Conservation (phyloP, 495 filamentous ascomycete genomes). For the Aspergillus carlsbadensis region DNA sequence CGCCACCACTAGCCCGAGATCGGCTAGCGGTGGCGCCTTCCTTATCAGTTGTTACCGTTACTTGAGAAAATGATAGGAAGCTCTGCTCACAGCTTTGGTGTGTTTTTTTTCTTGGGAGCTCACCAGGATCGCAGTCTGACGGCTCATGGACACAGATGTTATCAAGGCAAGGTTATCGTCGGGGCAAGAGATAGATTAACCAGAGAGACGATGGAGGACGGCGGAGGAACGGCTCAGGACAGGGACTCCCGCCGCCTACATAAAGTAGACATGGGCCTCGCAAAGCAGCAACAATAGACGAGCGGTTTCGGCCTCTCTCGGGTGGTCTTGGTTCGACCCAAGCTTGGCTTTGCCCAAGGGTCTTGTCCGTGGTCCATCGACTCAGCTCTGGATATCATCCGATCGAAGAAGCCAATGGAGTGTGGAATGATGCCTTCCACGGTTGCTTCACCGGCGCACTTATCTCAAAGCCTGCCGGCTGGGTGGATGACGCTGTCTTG, state of each 20-base stretch:
- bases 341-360: neutral
- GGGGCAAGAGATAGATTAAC: neutral
- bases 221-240: neutral
- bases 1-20: neutral
- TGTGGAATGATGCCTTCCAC: too few species aligned
- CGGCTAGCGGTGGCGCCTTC: neutral
- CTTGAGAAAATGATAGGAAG: neutral
- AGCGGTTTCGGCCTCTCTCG: constrained; percentile 4
- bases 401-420: too few species aligned
- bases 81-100: neutral
- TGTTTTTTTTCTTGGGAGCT: neutral
- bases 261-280: constrained; percentile 6
- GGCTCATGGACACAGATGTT: constrained; percentile 1
- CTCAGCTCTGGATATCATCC: too few species aligned
- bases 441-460: neutral
- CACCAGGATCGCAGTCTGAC: neutral
- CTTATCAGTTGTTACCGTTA: constrained; percentile 3
- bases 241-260: neutral
- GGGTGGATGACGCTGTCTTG: neutral
- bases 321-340: neutral
- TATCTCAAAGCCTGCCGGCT: neutral
- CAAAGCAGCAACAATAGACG: neutral
- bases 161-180: neutral
- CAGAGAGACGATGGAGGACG: neutral
- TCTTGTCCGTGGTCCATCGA: too few species aligned